phyloP scores from a whole-genome alignment of 2,329 filamentous ascomycete genomes.

The Westerdykella sp. region DNA sequence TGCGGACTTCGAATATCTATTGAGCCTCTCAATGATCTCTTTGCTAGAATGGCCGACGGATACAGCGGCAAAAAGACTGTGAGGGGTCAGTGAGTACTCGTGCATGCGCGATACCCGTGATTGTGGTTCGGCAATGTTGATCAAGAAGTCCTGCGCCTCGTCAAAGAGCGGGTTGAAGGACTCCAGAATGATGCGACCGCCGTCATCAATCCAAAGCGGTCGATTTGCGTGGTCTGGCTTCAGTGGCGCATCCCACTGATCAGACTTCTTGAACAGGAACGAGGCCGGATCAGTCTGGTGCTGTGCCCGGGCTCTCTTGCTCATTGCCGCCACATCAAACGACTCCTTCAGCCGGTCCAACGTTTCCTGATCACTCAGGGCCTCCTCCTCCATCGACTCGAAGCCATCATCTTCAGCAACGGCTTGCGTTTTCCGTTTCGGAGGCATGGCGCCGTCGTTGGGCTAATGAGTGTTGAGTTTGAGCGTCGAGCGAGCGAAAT shows the following conservation, averaged over 20 bases:
- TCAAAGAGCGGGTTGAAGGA: constrained; percentile 85
- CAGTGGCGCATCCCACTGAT: constrained; percentile 75
- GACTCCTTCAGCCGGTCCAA: constrained; percentile 41
- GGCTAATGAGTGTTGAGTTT: too few relatives aligned
- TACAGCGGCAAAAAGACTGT: constrained; percentile 91
- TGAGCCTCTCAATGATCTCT: constrained; percentile 84
- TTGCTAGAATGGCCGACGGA: constrained; percentile 85
- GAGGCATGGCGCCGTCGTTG: constrained; percentile 27
- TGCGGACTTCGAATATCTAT: constrained; percentile 82
- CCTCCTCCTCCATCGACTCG: constrained; percentile 45
- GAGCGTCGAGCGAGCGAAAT: too few relatives aligned
- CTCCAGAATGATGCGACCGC: constrained; percentile 83
- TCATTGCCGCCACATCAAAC: constrained; percentile 33
- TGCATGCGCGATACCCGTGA: constrained; percentile 87
- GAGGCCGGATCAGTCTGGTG: constrained; percentile 47
- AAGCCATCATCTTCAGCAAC: constrained; percentile 49
- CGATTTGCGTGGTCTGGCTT: constrained; percentile 87
- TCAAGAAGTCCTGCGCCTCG: constrained; percentile 88
- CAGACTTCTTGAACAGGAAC: constrained; percentile 54
- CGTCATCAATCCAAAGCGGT: constrained; percentile 88
- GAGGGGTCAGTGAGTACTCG: constrained; percentile 85
- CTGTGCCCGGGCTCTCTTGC: constrained; percentile 21
- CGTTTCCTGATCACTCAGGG: constrained; percentile 44
- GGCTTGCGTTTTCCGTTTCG: constrained; percentile 43
- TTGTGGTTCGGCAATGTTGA: constrained; percentile 88